These are phyloP conservation scores for Boletus smithii DNA, from an alignment of 1,284 basidiomycete genomes.

Conservation along the genomic window DNA sequence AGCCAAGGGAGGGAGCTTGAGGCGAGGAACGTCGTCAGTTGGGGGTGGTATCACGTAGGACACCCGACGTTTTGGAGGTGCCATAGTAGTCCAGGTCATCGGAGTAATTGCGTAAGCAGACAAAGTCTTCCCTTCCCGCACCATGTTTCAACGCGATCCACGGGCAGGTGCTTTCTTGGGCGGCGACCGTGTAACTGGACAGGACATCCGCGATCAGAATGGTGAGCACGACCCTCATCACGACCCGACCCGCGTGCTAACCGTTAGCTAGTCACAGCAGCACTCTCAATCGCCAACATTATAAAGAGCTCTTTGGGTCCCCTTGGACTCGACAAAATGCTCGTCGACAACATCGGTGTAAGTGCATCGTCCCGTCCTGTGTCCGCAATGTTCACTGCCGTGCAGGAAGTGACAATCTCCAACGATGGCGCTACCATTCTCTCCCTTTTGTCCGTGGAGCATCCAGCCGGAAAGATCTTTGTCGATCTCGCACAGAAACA, in stretches of 20 bases:
- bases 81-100: slow-evolving; percentile 23
- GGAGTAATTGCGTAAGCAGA: slow-evolving; percentile 30
- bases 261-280: slow-evolving; percentile 75
- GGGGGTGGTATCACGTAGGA: slow-evolving; percentile 86
- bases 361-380: slow-evolving; percentile 27
- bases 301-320: slow-evolving; percentile 97
- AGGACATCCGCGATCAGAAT: slow-evolving; percentile 97
- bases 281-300: slow-evolving; percentile 95
- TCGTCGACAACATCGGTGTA: slow-evolving; percentile 97
- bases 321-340: slow-evolving; percentile 94
- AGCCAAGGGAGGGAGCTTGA: slow-evolving; percentile 69
- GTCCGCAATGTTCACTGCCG: slow-evolving; percentile 8
- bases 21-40: slow-evolving; percentile 54
- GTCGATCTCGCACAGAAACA: slow-evolving; percentile 99
- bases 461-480: slow-evolving; percentile 94
- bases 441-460: slow-evolving; percentile 86
- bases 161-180: slow-evolving; percentile 88
- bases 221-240: slow-evolving; percentile 44
- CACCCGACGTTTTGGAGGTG: slow-evolving; percentile 54
- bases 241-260: slow-evolving; percentile 19
- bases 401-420: slow-evolving; percentile 96
- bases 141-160: slow-evolving; percentile 84
- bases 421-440: slow-evolving; percentile 99
- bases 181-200: slow-evolving; percentile 90
- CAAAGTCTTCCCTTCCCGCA: slow-evolving; percentile 1